Evolutionary conservation across 768 basidiomycete species (phyloP), one percentile per base, ranked within the genome.

Genomic region (Pisolithus sp.): DNA sequence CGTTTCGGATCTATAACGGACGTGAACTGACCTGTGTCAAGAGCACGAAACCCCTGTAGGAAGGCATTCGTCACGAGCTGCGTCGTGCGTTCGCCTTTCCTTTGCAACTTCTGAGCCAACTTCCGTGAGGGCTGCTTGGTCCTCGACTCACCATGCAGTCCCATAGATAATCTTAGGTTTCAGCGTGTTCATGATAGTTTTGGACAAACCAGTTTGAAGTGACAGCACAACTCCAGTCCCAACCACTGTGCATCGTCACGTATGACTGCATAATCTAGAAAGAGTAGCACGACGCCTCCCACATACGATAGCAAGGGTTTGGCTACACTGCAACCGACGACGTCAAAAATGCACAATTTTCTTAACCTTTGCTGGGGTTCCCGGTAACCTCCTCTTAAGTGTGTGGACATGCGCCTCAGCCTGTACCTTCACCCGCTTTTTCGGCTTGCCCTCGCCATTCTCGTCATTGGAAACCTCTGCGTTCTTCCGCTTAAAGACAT

Each of bases 31-130:
- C 88, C 89, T n/a, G 88, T 91, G 59, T 93, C 91, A 26, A 93
- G 81, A 4, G 85, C 89, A 43, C 83, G 71, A 63, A 92, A 93
- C 5, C 91, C 90, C 56, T 80, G 76, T 37, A 85, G 67, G 50
- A 92, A 79, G 9, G 91, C 91, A 50, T 73, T 76, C 46, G 85
- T 69, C 18, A 92, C 89, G 3, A 91, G 76, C 4, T 73, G 68
- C 0, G 81, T 69, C 1, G 91, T 93, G 21, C 74, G 66, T 50
- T 86, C 84, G 60, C 83, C 83, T 72, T 93, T 93, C 89, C 88
- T 90, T 57, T 46, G 49, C 48, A 28, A 31, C 41, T 53, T 45
- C 34, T 52, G 20, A 46, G 38, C 40, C 20, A 18, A 41, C 21
- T 20, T 18, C n/a, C 6, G 13, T n/a, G n/a, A 17, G 24, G 48